Conservation (phyloP, 352 stramenopile species). For the Phytophthora tentaculata region DNA sequence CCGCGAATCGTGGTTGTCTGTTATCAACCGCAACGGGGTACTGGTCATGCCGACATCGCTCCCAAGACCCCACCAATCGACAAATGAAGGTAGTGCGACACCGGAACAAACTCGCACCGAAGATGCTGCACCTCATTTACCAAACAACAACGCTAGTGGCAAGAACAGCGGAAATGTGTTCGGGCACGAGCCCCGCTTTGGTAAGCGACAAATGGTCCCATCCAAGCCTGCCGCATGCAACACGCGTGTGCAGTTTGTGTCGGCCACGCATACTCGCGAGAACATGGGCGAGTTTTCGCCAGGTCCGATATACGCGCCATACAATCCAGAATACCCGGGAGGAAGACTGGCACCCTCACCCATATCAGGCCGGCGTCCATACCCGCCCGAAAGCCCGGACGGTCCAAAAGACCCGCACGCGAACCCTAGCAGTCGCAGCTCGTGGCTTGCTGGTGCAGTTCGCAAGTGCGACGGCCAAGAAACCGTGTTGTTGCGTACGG, state of each 20-base stretch:
- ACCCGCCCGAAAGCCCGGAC: conserved; percentile 46
- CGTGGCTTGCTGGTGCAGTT: conserved; percentile 82
- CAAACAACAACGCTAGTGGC: conserved; percentile 33
- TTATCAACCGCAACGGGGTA: conserved; percentile 86
- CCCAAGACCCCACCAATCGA: conserved; percentile 22
- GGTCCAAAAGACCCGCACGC: conserved; percentile 71
- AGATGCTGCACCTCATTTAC: conserved; percentile 9
- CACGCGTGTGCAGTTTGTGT: conserved; percentile 79
- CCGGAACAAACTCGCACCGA: conserved; percentile 24
- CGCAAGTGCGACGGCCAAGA: conserved; percentile 75
- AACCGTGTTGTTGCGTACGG: conserved; percentile 76
- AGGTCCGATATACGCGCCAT: conserved; percentile 80
- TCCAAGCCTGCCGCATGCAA: conserved; percentile 38
- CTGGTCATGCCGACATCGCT: conserved; percentile 72
- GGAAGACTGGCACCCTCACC: conserved; percentile 69
- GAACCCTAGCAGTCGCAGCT: conserved; percentile 80
- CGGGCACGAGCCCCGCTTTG: conserved; percentile 80
- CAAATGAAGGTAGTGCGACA: conserved; percentile 13
- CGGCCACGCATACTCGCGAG: conserved; percentile 73
- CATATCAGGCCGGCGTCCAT: conserved; percentile 36
- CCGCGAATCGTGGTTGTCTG: conserved; percentile 82
- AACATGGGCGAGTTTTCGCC: conserved; percentile 90
- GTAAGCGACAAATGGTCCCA: conserved; percentile 45
- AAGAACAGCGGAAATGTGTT: conserved; percentile 61
- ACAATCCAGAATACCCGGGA: conserved; percentile 72